phyloP scores from a whole-genome alignment of 2,329 filamentous ascomycete species.

The Trichoderma cornu-damae region DNA sequence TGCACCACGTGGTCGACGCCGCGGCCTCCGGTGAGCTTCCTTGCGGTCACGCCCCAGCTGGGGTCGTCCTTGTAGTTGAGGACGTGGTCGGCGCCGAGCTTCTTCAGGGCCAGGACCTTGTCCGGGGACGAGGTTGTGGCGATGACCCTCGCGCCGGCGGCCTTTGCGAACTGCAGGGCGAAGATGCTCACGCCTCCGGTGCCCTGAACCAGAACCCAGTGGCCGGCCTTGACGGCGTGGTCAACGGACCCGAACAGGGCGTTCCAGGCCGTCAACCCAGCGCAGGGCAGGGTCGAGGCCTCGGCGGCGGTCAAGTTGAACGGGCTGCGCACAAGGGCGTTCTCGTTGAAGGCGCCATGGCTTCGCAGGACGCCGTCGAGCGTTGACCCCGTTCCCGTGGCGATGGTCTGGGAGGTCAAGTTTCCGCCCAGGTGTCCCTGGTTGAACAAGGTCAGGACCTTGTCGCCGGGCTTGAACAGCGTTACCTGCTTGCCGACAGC shows the following conservation, averaged over 20 bases:
- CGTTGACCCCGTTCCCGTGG: constrained; percentile 61
- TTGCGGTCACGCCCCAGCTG: constrained; percentile 43
- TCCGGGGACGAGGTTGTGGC: constrained; percentile 43
- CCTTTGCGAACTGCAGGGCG: constrained; percentile 54
- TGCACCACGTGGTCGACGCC: constrained; percentile 47
- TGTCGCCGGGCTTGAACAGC: constrained; percentile 48
- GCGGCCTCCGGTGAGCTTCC: constrained; percentile 38
- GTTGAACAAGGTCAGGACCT: constrained; percentile 58
- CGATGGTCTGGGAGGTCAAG: constrained; percentile 31
- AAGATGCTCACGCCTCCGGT: constrained; percentile 65
- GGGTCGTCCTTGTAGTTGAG: constrained; percentile 45
- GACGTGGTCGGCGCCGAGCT: constrained; percentile 46
- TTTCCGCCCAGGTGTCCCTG: constrained; percentile 47
- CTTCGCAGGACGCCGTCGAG: constrained; percentile 64
- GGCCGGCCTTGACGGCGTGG: constrained; percentile 45
- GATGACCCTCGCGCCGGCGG: constrained; percentile 44
- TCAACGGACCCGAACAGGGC: constrained; percentile 53
- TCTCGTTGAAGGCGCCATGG: constrained; percentile 63
- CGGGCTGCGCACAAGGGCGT: constrained; percentile 61
- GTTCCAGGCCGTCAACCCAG: constrained; percentile 62
- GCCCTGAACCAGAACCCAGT: constrained; percentile 62
- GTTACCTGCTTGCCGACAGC: constrained; percentile 46
- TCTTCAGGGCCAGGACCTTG: constrained; percentile 41
- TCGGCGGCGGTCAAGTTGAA: constrained; percentile 48
- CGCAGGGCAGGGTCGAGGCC: constrained; percentile 54